Evolutionary conservation across 805 yeast genomes (phyloP).

Genomic region (Metschnikowia proteae): DNA sequence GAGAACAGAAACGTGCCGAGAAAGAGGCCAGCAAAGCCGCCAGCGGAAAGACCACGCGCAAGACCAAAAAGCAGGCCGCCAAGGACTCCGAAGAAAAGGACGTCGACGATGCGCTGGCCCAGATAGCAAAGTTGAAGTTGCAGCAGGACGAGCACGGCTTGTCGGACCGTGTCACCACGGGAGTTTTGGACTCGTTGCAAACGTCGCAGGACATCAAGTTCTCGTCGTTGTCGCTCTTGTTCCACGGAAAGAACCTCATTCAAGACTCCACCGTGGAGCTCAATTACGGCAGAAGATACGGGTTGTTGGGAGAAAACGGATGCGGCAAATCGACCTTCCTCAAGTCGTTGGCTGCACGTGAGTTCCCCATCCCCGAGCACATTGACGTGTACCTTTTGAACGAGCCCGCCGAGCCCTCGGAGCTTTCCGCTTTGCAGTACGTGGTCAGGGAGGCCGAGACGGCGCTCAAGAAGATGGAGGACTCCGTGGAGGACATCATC

Average conservation of each 20-base stretch:
- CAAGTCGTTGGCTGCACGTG: conserved; percentile 92
- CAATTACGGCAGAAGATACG: conserved; percentile 96
- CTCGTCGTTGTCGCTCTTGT: conserved; percentile 82
- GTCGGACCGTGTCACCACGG: conserved; percentile 96
- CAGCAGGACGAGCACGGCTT: conserved; percentile 93
- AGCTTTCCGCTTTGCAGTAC: conserved; percentile 87
- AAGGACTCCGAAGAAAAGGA: conserved; percentile 51
- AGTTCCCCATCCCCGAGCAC: conserved; percentile 88
- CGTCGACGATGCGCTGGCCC: conserved; percentile 62
- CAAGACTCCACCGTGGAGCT: conserved; percentile 91
- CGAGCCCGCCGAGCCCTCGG: conserved; percentile 97
- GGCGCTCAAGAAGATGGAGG: conserved; percentile 88
- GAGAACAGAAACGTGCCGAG: conserved; percentile 90
- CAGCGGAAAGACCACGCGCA: conserved; percentile 73
- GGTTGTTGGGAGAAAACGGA: conserved; percentile 96
- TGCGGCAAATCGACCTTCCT: conserved; percentile 97
- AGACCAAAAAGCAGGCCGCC: conserved; percentile 54
- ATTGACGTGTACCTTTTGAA: conserved; percentile 90
- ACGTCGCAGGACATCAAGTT: conserved; percentile 94
- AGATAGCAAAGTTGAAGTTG: conserved; percentile 79
- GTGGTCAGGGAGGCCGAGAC: conserved; percentile 95
- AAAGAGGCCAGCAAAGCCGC: conserved; percentile 45
- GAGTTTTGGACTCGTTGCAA: conserved; percentile 83
- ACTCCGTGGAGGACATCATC: conserved; percentile 81
- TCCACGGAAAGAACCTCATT: conserved; percentile 95